Evolutionary conservation across 495 filamentous ascomycete genomes (phyloP), one percentile per base, ranked within the genome.

Genomic region (Lentithecium fluviatile): DNA sequence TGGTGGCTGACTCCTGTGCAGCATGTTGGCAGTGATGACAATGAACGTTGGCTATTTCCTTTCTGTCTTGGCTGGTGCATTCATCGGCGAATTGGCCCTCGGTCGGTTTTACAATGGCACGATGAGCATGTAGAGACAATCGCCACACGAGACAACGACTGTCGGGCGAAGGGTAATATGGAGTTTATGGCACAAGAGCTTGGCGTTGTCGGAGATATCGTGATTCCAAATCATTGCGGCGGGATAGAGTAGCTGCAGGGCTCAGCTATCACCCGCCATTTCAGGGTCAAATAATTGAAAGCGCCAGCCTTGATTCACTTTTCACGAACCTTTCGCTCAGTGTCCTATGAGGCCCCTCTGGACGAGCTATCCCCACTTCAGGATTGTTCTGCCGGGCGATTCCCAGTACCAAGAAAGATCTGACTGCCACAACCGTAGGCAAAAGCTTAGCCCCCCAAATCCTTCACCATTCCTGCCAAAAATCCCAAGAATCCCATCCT

Each of bases 11-110:
- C 7, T 2, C 15, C 23, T 25, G 20, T 25, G 26, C 68, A 97
- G 93, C 50, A 97, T 97, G 93, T 78, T 97, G 75, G 92, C 89
- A n/a, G 89, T 96, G 66, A 97, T 97, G 93, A 94, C 91, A 2
- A 82, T 93, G 83, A 97, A 97, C 68, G 82, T 97, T 45, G 93
- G 93, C n/a, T 97, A 96, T 69, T 97, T 96, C 75, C 75, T 92
- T 24, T 91, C 92, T 1, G 82, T 96, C 0, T 82, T 97, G 21
- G 88, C 76, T 6, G 93, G 93, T 6, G 81, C 84, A 1, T 96
- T 96, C 70, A 66, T 94, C 3, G 93, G 93, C 13, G 93, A 93
- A 73, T 75, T 97, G 36, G 80, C 83, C 0, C 79, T 92, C 48
- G 92, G 92, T 12, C 78, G 92, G 60, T 91, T 85, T 65, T 71